Evolutionary conservation across 1,284 basidiomycete genomes (phyloP), one percentile per base, ranked within the genome.

Genomic region (Ceratobasidium papillatum): DNA sequence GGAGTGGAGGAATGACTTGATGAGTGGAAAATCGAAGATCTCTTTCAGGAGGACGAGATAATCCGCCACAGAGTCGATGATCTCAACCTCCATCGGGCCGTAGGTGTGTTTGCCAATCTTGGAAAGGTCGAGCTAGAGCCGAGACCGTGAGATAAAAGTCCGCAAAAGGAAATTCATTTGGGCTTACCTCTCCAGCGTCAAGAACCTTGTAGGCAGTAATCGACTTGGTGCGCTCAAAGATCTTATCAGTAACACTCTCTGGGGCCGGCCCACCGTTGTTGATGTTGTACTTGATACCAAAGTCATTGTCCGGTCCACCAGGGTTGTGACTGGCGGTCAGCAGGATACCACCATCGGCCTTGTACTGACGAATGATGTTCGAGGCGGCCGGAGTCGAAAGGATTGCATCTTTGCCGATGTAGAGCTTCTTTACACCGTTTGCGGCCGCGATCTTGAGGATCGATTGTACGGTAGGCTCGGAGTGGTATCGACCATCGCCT

Each of bases 201-300:
- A 98, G 89, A 80, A 92, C 83, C 84, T 94, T 95, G 89, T 99
- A 99, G 75, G 85, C 88, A 76, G 86, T 83, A 82, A 99, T 94
- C 49, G 88, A 88, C 87, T 94, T 96, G 75, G 95, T 96, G 82
- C 91, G 91, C 81, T 95, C 93, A 82, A 89, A 98, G 79, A 99
- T 99, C 84, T 91, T 91, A 85, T 99, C 88, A 25, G 97, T 99
- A 75, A 99, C 92, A 78, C 86, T 89, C 84, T 99, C 97, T 1
- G 97, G 96, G 9, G 97, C 97, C 32, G 97, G 97, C 0, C 97
- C 98, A 77, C 97, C 97, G 80, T 99, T 99, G 58, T 91, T 91
- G 75, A 96, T 92, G 85, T 99, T 99, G 87, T 98, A 99, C 85
- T 99, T 99, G 89, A 99, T 98, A 76, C 97, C 97, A 82, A 99